Percentiles rank a stretch among this genome's conserved stretches.
Evolutionary conservation across 257 asterid species (phyloP).

Genomic region (Solanum bulbocastanum): DNA sequence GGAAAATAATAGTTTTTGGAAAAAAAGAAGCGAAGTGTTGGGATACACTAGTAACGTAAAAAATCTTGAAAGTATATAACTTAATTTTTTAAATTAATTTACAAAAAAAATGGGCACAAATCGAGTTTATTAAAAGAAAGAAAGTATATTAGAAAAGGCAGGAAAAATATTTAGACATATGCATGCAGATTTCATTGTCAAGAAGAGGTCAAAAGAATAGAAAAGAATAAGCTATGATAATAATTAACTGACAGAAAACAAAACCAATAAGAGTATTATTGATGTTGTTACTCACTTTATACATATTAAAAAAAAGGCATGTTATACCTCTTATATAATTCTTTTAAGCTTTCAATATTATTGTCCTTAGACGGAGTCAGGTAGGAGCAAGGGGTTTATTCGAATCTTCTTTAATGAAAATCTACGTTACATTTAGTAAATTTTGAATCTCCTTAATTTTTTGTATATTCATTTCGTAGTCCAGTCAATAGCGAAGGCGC

Average conservation of each 20-base stretch:
- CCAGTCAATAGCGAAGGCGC: too few species aligned
- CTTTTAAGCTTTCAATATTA: not conserved
- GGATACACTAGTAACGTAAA: not conserved
- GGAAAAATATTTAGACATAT: not conserved
- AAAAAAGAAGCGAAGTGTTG: too few species aligned
- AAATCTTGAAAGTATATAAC: not conserved
- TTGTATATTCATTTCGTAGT: not conserved
- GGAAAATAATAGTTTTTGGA: not conserved
- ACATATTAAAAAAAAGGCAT: not conserved
- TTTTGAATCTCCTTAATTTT: not conserved
- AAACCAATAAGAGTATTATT: not conserved
- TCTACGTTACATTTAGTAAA: not conserved
- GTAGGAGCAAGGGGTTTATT: not conserved
- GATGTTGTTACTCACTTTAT: not conserved
- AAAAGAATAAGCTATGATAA: not conserved
- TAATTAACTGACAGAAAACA: not conserved
- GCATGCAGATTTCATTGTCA: not conserved
- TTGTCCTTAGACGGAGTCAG: not conserved
- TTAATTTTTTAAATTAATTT: not conserved
- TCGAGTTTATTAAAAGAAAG: not conserved
- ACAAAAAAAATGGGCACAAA: not conserved
- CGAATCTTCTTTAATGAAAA: rapidly evolving
- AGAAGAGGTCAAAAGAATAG: not conserved
- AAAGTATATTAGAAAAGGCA: not conserved
- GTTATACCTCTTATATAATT: too few species aligned